phyloP scores from a whole-genome alignment of 768 basidiomycete genomes.

The button mushroom (Agaricus bisporus) region DNA sequence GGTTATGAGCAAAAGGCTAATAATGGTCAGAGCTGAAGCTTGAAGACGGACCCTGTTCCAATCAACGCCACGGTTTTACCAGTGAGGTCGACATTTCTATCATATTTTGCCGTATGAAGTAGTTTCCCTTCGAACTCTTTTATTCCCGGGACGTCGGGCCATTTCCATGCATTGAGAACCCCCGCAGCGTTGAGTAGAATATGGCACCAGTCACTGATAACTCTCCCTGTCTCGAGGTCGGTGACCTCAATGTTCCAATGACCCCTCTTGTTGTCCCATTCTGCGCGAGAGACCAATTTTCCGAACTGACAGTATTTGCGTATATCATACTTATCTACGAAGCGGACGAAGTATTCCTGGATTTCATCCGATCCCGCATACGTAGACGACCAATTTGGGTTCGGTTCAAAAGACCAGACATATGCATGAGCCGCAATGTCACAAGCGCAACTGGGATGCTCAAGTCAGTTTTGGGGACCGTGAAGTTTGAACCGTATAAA shows the following conservation, averaged over 20 bases:
- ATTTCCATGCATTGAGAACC: constrained; percentile 30
- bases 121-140: constrained; percentile 25
- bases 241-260: constrained; percentile 24
- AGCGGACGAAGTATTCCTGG: constrained; percentile 21
- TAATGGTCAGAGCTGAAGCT: too few relatives aligned
- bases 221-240: constrained; percentile 14
- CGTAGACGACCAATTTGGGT: constrained; percentile 24
- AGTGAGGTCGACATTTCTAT: constrained; percentile 20
- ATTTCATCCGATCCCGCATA: constrained; percentile 27
- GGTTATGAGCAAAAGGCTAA: background rate
- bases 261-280: constrained; percentile 23
- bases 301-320: constrained; percentile 24
- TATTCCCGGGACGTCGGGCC: constrained; percentile 29
- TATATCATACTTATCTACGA: constrained; percentile 24
- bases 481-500: background rate
- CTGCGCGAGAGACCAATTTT: constrained; percentile 21
- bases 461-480: background rate
- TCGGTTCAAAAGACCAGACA: constrained; percentile 27
- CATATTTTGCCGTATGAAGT: constrained; percentile 32
- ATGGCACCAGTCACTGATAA: constrained; percentile 22
- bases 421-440: constrained; percentile 28
- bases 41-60: constrained; percentile 31
- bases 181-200: constrained; percentile 28
- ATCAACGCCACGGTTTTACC: constrained; percentile 31
- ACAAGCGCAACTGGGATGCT: constrained; percentile 21